Conservation (phyloP, 352 stramenopile genomes). For the Elongisporangium anandrum region DNA sequence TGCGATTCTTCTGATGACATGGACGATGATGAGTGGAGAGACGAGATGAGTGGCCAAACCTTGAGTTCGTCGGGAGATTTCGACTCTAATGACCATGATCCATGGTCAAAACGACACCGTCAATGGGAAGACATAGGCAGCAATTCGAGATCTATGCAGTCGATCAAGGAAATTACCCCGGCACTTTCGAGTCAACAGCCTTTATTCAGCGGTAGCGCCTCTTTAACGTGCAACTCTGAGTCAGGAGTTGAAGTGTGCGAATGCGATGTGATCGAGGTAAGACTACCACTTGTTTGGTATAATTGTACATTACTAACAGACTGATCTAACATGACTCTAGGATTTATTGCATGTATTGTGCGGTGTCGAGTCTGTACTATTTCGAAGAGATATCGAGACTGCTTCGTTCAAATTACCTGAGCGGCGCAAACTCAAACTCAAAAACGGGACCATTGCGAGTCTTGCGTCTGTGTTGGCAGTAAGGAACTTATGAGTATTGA, state of each 20-base stretch:
- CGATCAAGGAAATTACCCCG: slow-evolving; percentile 12
- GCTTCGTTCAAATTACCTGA: slow-evolving; percentile 43
- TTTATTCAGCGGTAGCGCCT: slow-evolving; percentile 8
- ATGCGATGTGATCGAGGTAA: slow-evolving; percentile 54
- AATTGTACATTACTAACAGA: not conserved
- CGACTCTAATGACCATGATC: slow-evolving; percentile 17
- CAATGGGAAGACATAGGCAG: slow-evolving; percentile 5
- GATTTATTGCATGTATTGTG: slow-evolving; percentile 50
- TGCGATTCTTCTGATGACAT: slow-evolving; percentile 2
- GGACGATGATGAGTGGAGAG: slow-evolving; percentile 1
- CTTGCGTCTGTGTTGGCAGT: slow-evolving; percentile 49
- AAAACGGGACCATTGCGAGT: slow-evolving; percentile 27
- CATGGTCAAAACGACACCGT: slow-evolving; percentile 12
- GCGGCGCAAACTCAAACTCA: slow-evolving; percentile 35
- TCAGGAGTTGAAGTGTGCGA: slow-evolving; percentile 42
- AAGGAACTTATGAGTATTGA: not conserved
- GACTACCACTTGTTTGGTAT: slow-evolving; percentile 1
- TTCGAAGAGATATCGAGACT: slow-evolving; percentile 29
- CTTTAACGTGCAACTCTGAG: not conserved
- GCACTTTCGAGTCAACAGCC: slow-evolving; percentile 17
- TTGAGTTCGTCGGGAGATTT: slow-evolving; percentile 19
- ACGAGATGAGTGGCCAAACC: slow-evolving; percentile 14
- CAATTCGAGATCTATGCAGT: not conserved
- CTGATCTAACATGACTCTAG: slow-evolving; percentile 13
- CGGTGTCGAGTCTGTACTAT: slow-evolving; percentile 62